Base-by-base conservation (phyloP, 345 rosid species). In the Bruguiera sexangula region DNA sequence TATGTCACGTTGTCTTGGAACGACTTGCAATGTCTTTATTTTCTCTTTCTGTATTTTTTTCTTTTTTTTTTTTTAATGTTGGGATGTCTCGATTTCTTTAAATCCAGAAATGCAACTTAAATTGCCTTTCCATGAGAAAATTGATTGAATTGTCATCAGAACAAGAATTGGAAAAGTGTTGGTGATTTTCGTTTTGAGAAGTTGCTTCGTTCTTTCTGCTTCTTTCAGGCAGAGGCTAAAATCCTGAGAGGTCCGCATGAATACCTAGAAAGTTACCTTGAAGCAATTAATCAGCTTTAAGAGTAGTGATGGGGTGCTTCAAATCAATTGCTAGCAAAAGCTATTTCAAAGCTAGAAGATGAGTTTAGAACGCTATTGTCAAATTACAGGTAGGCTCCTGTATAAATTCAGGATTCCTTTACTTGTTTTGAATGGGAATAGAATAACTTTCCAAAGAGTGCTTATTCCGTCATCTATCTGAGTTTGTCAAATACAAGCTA, bases 171-270 rank as follows among this genome's bases (percentile, higher is more conserved):
- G 8, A 6, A 32, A 34, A 1, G 37, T 34, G 37, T 34, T 34
- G 37, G 10, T 34, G 37, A 34, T 34, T 34, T 8, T 34, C 37
- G 1, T 54, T 8, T 4, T 54, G 58, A 54, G 58, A 56, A 24
- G 11, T 8, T 56, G 60, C 6, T 56, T 22, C 31, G 60, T 2
- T 56, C 15, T 8, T 24, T 56, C 16, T 56, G 60, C 10, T 3
- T 37, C 53, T 70, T 63, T 66, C 67, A 91, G 94, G 93, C 94
- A 16, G 99, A 96, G 84, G 99, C 98, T 43, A 92, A 95, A 79
- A 90, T 92, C 73, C 76, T 95, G 73, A 87, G 89, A 85, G 99
- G 98, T 59, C 98, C 99, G 54, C 99, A 92, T 65, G 99, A 92
- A 75, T 98, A 90, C 71, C 87, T 92, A 2, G 97, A 92, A 67